Base-by-base conservation (phyloP, 2,329 filamentous ascomycete species). In the Cryphonectria radicalis region DNA sequence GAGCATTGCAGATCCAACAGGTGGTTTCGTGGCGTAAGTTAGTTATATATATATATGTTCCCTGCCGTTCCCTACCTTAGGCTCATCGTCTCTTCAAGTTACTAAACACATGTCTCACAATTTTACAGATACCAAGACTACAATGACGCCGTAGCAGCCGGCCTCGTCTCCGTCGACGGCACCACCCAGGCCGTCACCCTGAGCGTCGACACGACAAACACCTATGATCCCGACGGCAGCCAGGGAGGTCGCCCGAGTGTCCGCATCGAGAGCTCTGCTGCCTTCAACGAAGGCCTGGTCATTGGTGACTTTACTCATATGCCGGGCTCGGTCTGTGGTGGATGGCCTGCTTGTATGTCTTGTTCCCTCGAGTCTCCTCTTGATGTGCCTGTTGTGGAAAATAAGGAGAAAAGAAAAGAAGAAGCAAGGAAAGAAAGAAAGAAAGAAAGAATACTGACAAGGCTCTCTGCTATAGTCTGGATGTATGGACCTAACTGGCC, bases 1-100 rank as follows among this genome's bases (percentile, higher is more conserved):
- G 72, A 83, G 84, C 22, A 82, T 81, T 1, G 66, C 74, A 5
- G 92, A 94, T 76, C 90, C 88, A 0, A 93, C 88, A 14, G 80
- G 90, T 73, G 92, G 92, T 62, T 93, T 87, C 76, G 92, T 94
- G 37, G 81, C 85, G 78, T 94, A 89, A 78, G 86, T 86, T 65
- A n/a, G n/a, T 46, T 46, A 7, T 50, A 50, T 50, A n/a, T 22
- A n/a, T n/a, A 8, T n/a, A 22, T 67, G n/a, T 37, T 17, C 22
- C 11, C 7, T 25, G 10, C 17, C 17, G 17, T 28, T 2, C 25
- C 25, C 64, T 25, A 10, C 5, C 4, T 25, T 19, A 50, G 8
- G 4, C 19, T 11, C 28, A 83, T 22, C 25, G 8, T 14, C 19
- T 46, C 53, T 53, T 50, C 11, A 1, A 32, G 4, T 2, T 37